phyloP scores from a whole-genome alignment of 225 moss, liverwort and hornwort genomes.

The Polytrichum commune region DNA sequence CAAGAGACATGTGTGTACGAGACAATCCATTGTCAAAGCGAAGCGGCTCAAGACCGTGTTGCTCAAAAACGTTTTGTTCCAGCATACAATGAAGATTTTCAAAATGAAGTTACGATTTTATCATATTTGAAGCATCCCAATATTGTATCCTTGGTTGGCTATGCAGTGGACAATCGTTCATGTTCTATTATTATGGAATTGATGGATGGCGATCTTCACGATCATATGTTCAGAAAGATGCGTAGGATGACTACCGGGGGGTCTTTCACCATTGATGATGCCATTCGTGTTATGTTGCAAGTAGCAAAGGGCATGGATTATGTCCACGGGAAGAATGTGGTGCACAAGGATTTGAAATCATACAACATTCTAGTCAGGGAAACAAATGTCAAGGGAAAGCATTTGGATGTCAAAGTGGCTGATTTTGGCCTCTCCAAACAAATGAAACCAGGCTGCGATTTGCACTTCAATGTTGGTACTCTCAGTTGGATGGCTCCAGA shows the following conservation, averaged over 20 bases:
- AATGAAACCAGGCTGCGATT: not conserved
- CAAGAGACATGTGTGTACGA: too few species aligned
- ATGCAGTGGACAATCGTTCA: not conserved
- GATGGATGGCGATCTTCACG: not conserved
- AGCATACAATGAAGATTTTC: not conserved
- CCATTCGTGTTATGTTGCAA: constrained; percentile 3
- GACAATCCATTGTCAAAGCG: too few species aligned
- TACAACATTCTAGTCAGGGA: not conserved
- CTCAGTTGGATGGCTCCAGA: constrained; percentile 1
- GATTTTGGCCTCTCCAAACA: constrained; percentile 7
- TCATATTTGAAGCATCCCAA: not conserved
- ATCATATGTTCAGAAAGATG: not conserved
- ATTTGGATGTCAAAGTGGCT: not conserved
- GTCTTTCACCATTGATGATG: not conserved
- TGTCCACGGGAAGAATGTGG: not conserved
- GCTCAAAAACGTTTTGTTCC: too few species aligned
- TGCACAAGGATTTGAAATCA: not conserved
- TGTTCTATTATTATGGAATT: not conserved
- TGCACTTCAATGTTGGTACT: not conserved
- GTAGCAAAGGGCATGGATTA: not conserved
- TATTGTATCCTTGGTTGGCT: not conserved
- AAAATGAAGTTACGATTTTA: not conserved
- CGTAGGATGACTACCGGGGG: not conserved
- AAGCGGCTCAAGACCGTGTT: too few species aligned
- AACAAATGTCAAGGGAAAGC: not conserved